phyloP scores from a whole-genome alignment of 106 monocot species.

The Hemerocallis citrina region DNA sequence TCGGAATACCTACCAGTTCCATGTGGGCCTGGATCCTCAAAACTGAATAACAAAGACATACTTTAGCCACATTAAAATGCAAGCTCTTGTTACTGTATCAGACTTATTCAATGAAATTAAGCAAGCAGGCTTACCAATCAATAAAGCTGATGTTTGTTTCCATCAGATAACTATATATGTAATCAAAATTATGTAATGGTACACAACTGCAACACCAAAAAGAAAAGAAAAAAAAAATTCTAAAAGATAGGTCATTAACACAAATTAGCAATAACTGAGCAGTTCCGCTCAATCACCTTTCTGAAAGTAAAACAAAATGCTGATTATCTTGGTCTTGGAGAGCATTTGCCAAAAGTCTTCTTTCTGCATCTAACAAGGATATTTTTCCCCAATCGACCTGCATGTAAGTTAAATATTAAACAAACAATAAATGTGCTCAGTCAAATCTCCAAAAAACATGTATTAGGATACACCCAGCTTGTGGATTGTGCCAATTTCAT shows the following conservation, averaged over 20 bases:
- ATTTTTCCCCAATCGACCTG: conserved; percentile 86
- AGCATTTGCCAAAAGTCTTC: conserved; percentile 81
- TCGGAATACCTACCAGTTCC: conserved; percentile 84
- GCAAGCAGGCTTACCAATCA: conserved; percentile 58
- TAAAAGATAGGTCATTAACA: background rate
- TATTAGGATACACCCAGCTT: conserved; percentile 3
- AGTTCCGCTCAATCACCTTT: conserved; percentile 50
- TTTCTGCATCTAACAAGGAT: conserved; percentile 96
- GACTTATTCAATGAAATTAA: background rate
- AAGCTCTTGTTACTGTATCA: background rate
- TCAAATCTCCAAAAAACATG: conserved; percentile 1
- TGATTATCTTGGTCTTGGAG: conserved; percentile 84
- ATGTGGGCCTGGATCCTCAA: conserved; percentile 93
- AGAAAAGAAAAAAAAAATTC: conserved; percentile 8
- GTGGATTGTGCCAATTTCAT: no score
- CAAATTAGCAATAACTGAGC: background rate
- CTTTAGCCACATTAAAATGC: background rate
- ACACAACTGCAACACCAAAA: conserved; percentile 64
- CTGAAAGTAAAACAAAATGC: conserved; percentile 94
- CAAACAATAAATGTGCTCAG: background rate
- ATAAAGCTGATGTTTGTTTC: conserved; percentile 91
- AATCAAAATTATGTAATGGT: conserved; percentile 85
- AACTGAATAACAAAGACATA: conserved; percentile 30
- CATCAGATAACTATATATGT: conserved; percentile 80
- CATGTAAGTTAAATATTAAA: conserved; percentile 6